Base-by-base conservation (phyloP, 768 basidiomycete species). In the Agaricus blazei region DNA sequence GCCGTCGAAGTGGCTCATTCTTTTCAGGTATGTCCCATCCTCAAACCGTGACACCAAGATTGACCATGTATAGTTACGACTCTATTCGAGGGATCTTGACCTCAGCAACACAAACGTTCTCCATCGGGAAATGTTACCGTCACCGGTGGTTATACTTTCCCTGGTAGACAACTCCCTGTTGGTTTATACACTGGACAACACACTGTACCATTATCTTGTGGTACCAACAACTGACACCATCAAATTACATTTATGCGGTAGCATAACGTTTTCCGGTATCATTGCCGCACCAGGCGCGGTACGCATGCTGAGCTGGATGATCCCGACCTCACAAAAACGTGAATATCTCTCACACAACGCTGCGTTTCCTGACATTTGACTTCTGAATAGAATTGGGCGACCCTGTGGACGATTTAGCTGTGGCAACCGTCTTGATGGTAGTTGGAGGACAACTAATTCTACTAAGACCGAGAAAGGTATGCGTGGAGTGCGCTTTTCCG, bases 381-480 rank as follows among this genome's bases (percentile, higher is more conserved):
- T 34, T 27, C 19, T 44, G 50, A 48, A 3, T 62, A 98, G 95
- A 91, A 64, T 78, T 98, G 8, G 97, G 97, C 12, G 94, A 99
- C 71, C 94, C 96, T 9, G 85, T 84, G 1, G 88, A 94, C 58
- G 96, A 98, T 64, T 80, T 98, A 8, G 80, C 93, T 29, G 90
- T 93, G 7, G 97, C 97, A 3, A 98, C 93, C 8, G 93, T 98
- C 42, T 77, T 98, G 49, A 93, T 99, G 83, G 86, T 99, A 56
- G 90, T 97, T 24, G 93, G 94, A 29, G 93, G 93, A 7, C 88
- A 92, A 59, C 74, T 99, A 37, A 86, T 97, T 27, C 74, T 99
- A 6, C 78, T 99, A 37, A 84, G 91, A 31, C 95, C 96, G 6
- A 78, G 94, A 58, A 92, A 93, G 76, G 93, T 87, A 60, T 43